A percentile compares a stretch with the other conserved stretches of the same genome.
These are phyloP conservation scores for Oropetium thomaeum DNA, from an alignment of 176 grass and related monocot species.

Conservation along the genomic window DNA sequence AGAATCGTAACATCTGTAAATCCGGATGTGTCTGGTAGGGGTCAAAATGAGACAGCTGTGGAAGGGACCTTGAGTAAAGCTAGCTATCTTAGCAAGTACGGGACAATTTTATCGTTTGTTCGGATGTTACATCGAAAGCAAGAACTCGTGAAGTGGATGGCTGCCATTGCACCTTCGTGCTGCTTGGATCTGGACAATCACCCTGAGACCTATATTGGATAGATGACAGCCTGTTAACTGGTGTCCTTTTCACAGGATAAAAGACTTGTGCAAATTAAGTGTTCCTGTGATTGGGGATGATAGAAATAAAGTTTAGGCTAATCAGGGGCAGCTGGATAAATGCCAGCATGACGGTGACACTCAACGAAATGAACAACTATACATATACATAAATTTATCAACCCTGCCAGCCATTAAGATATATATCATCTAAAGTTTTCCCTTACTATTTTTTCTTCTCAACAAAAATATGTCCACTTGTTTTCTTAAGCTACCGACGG, in stretches of 20 bases:
- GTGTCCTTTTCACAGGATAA: constrained; percentile 30
- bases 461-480: background rate
- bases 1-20: background rate
- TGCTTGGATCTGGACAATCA: constrained; percentile 1
- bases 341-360: constrained; percentile 36
- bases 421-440: background rate
- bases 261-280: constrained; percentile 11
- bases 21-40: background rate
- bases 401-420: constrained; percentile 6
- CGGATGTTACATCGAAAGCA: constrained; percentile 23
- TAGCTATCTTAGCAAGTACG: background rate
- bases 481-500: background rate
- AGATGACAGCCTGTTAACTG: constrained; percentile 13
- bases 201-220: constrained; percentile 17
- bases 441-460: background rate
- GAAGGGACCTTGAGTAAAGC: background rate
- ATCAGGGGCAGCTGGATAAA: constrained; percentile 30
- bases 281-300: background rate
- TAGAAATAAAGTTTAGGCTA: constrained; percentile 14
- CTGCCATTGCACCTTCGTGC: background rate
- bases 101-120: constrained; percentile 19
- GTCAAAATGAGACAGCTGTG: too few species aligned
- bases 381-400: background rate
- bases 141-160: constrained; percentile 24
- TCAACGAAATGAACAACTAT: background rate